Conservation (phyloP, 495 filamentous ascomycete genomes). For the Bryoglossum gracile region DNA sequence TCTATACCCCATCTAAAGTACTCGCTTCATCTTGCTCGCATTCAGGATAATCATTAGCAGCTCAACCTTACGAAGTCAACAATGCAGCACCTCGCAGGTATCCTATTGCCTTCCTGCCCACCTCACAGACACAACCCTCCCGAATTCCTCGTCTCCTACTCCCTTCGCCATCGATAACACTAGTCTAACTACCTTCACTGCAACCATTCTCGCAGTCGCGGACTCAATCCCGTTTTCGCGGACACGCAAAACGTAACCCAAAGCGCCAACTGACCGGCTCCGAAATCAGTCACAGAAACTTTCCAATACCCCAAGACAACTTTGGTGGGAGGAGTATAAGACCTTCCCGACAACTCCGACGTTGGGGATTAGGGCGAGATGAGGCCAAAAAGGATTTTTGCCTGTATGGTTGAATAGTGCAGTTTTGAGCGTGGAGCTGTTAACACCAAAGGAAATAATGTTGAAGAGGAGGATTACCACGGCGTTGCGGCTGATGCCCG, state of each 20-base stretch:
- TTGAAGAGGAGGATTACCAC: constrained; percentile 41
- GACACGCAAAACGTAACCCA: constrained; percentile 43
- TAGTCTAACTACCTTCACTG: neutral
- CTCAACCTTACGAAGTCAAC: neutral
- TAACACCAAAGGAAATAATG: constrained; percentile 39
- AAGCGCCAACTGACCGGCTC: constrained; percentile 41
- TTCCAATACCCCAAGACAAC: constrained; percentile 42
- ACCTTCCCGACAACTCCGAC: constrained; percentile 32
- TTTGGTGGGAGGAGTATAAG: constrained; percentile 34
- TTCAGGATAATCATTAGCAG: neutral
- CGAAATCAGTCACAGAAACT: constrained; percentile 41
- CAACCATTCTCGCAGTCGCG: constrained; percentile 30
- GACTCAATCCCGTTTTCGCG: constrained; percentile 40
- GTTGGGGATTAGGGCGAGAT: constrained; percentile 31
- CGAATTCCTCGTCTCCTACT: neutral
- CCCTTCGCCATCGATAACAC: neutral
- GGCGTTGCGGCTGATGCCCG: constrained; percentile 39
- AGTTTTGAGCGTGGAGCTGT: constrained; percentile 33
- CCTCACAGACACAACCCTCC: neutral
- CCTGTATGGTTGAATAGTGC: constrained; percentile 33
- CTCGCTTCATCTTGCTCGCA: neutral
- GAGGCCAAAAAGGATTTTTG: constrained; percentile 38
- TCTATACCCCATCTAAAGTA: neutral
- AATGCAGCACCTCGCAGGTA: neutral
- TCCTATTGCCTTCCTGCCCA: neutral